Evolutionary conservation across 257 asterid species (phyloP), one percentile per base, ranked within the genome.

Genomic region (Solanum paucissectum): DNA sequence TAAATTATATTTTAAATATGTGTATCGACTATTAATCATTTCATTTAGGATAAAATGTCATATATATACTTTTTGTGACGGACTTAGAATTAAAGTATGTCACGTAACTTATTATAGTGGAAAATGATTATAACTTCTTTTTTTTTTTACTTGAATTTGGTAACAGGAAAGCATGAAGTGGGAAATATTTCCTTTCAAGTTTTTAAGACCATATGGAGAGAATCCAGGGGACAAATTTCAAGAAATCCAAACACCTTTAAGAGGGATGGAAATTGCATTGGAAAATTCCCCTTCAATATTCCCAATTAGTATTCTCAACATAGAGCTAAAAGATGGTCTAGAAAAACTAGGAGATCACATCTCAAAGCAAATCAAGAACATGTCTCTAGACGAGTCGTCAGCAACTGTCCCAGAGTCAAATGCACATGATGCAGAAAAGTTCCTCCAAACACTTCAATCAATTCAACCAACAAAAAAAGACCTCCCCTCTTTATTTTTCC

Each of bases 121-220:
- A 66, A 66, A 25, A 16, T 66, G 32, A 9, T 58, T 81, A 27
- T 46, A 81, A 49, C 6, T 29, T 27, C 0, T 27, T 4, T 2
- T 42, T 3, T 3, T 16, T 16, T 14, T 44, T 8, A 27, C 21
- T 46, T 29, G 25, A 72, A 72, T n/a, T 49, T 82, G 14, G 21
- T 82, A 86, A 76, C 98, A 96, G 99, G 98, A 91, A 89, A 94
- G 96, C 91, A 92, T 96, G 97, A 55, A 88, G 42, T 96, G 98
- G 98, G 99, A 95, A 89, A 90, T 87, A 46, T 71, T 88, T 86
- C 95, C 97, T 86, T n/a, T 89, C 68, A 93, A 72, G 89, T 92
- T 91, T 76, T 89, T 92, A 9, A 94, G 89, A 85, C 90, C 95
- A 10, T 87, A 89, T 84, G 91, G 90, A 90, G 87, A 84, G 44